These are phyloP conservation scores for Penicillium lagena DNA, from an alignment of 495 filamentous ascomycete genomes.

Conservation along the genomic window DNA sequence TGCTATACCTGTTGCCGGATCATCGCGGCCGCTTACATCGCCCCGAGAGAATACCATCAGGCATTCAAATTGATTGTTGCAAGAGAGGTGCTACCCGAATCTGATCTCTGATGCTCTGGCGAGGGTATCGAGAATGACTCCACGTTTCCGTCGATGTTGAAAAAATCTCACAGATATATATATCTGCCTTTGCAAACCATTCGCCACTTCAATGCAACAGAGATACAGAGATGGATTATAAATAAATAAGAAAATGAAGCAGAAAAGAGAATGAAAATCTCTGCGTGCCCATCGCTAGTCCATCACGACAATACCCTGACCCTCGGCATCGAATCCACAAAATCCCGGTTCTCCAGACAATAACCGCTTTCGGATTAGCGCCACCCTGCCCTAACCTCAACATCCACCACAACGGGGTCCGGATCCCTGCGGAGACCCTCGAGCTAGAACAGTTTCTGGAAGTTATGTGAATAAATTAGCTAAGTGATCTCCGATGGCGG, in stretches of 20 bases:
- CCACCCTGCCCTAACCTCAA: neutral
- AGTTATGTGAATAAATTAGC: conserved; percentile 11
- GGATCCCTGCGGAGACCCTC: neutral
- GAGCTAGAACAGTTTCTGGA: conserved; percentile 1
- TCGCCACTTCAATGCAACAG: neutral
- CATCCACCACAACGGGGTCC: neutral
- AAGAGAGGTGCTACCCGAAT: neutral
- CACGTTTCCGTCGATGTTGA: conserved; percentile 2
- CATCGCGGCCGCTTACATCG: conserved; percentile 16
- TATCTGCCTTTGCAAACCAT: neutral
- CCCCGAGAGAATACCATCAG: conserved; percentile 21
- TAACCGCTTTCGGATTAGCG: conserved; percentile 21
- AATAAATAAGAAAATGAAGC: neutral
- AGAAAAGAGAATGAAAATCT: neutral
- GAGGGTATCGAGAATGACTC: conserved; percentile 2
- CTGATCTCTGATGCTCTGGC: neutral
- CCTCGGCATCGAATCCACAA: conserved; percentile 4
- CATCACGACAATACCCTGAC: neutral
- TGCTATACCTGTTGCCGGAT: conserved; percentile 13
- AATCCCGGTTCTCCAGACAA: conserved; percentile 15
- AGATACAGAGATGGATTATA: neutral
- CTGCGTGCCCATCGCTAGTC: neutral
- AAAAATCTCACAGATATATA: neutral
- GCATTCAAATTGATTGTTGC: neutral
- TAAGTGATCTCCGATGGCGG: conserved; percentile 3